Evolutionary conservation across 306 rosid genomes (phyloP).

Genomic region (Alnus rubra): DNA sequence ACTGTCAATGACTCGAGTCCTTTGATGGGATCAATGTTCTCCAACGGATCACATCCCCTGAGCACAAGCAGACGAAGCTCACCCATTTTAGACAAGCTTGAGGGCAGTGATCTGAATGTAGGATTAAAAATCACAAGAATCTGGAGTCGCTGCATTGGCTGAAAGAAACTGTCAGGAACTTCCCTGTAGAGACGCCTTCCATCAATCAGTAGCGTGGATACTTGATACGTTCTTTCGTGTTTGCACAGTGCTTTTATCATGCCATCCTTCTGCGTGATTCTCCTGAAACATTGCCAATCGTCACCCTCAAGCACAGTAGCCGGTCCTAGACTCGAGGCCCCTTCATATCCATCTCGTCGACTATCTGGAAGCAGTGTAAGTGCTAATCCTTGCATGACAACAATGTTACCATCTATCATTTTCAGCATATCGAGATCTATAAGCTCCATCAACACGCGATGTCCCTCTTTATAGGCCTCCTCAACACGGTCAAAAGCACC

Average conservation of each 20-base stretch:
- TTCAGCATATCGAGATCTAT: slow-evolving; percentile 29
- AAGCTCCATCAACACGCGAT: slow-evolving; percentile 33
- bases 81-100: background rate
- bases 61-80: slow-evolving; percentile 42
- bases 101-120: slow-evolving; percentile 15
- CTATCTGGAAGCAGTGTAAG: background rate
- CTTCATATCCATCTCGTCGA: slow-evolving; percentile 3
- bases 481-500: slow-evolving; percentile 20
- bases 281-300: slow-evolving; percentile 31
- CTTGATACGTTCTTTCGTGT: slow-evolving; percentile 1
- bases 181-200: slow-evolving; percentile 31
- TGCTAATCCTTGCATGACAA: slow-evolving; percentile 17
- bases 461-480: slow-evolving; percentile 32
- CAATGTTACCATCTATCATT: slow-evolving; percentile 22
- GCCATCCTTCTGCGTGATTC: slow-evolving; percentile 18
- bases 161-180: slow-evolving; percentile 21
- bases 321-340: slow-evolving; percentile 33
- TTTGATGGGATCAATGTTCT: slow-evolving; percentile 7
- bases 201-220: slow-evolving; percentile 34
- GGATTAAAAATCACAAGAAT: slow-evolving; percentile 34
- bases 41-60: slow-evolving; percentile 36
- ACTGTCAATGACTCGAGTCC: slow-evolving; percentile 14
- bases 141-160: slow-evolving; percentile 12
- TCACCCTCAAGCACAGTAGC: slow-evolving; percentile 26
- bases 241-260: slow-evolving; percentile 29